These are phyloP conservation scores for Penicillium alfredii DNA, from an alignment of 495 filamentous ascomycete species.

Conservation along the genomic window DNA sequence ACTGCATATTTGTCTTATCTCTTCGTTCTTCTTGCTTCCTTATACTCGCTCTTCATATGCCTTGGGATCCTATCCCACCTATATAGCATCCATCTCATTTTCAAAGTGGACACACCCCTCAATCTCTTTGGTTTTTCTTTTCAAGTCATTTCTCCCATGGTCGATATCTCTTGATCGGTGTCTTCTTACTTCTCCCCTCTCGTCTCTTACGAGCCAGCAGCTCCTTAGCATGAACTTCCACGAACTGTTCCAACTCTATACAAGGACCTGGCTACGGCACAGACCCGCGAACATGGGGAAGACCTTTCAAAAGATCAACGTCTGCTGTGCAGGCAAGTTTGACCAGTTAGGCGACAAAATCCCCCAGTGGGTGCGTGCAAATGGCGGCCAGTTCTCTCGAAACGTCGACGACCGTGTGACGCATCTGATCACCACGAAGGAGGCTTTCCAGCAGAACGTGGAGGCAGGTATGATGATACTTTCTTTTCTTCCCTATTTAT, in stretches of 20 bases:
- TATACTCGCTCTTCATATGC: no score
- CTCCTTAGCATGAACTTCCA: no score
- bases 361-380: constrained; percentile 46
- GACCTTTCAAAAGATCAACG: constrained; percentile 24
- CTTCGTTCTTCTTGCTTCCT: no score
- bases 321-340: constrained; percentile 36
- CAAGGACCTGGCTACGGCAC: no score
- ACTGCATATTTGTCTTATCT: no score
- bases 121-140: no score
- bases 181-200: background rate
- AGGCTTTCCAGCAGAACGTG: constrained; percentile 43
- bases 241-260: no score
- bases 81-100: no score
- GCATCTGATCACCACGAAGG: constrained; percentile 53
- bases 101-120: no score
- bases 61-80: no score
- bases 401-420: constrained; percentile 43
- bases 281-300: constrained; percentile 23
- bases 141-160: background rate
- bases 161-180: constrained; percentile 2
- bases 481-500: background rate
- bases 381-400: constrained; percentile 45
- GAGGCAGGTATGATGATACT: constrained; percentile 39
- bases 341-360: constrained; percentile 36
- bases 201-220: background rate